Evolutionary conservation across 176 grass and related monocot species (phyloP).

Genomic region (Lolium rigidum): DNA sequence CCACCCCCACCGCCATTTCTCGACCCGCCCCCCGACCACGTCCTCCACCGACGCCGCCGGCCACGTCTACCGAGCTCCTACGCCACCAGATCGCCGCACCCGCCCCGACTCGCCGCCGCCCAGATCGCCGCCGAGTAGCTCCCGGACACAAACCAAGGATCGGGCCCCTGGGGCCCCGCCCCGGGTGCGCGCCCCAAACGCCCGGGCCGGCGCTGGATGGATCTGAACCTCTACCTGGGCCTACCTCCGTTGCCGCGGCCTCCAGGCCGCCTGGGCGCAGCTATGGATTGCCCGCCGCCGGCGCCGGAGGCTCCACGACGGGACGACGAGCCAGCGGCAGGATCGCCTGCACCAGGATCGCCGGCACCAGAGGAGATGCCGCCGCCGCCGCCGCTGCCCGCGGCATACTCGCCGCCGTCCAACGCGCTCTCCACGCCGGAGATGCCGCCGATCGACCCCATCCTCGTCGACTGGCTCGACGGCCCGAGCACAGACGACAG

Average conservation of each 20-base stretch:
- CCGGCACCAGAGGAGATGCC: no score
- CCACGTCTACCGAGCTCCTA: not conserved
- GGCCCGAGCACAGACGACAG: slow-evolving; percentile 21
- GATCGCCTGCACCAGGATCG: not conserved
- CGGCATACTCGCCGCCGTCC: slow-evolving; percentile 45
- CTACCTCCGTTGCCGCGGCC: slow-evolving; percentile 54
- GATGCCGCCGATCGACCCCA: slow-evolving; percentile 36
- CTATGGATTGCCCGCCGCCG: slow-evolving; percentile 2
- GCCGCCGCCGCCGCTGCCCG: not conserved
- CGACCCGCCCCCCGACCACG: not conserved
- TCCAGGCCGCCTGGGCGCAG: slow-evolving; percentile 34
- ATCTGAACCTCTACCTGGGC: slow-evolving; percentile 76
- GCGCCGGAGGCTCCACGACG: not conserved
- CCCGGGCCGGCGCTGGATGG: slow-evolving; percentile 33
- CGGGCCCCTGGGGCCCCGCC: no score
- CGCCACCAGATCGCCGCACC: not conserved
- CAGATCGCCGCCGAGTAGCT: not conserved
- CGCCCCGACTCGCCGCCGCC: not conserved
- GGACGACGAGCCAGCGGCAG: not conserved
- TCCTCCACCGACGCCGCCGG: not conserved
- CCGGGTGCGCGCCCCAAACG: no score
- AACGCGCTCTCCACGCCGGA: slow-evolving; percentile 52
- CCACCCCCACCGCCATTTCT: not conserved
- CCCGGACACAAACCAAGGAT: not conserved
- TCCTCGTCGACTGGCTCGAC: slow-evolving; percentile 39